Base-by-base conservation (phyloP, 1,139 yeast genomes). In the Petasospora rhodanensis region DNA sequence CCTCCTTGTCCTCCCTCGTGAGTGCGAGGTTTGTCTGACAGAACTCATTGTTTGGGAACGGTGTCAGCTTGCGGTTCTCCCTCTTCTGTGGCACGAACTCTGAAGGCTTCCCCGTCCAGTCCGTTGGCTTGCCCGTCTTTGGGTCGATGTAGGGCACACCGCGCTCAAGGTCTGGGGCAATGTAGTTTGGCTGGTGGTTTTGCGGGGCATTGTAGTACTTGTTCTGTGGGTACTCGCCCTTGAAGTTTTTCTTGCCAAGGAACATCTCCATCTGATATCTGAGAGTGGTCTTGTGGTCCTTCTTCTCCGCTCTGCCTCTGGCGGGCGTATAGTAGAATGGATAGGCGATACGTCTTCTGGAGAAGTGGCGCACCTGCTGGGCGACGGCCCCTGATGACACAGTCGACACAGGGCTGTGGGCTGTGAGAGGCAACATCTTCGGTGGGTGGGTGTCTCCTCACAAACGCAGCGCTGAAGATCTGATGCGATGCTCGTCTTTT, bases 151-250 rank as follows among this genome's bases (percentile, higher is more conserved):
- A 49, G 15, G 71, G 49, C 30, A 56, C 56, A 17, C 74, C 76
- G 32, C 59, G 56, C 47, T 66, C 77, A 18, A 55, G 39, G 44
- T 73, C 75, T 18, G 82, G 85, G 25, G 76, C 76, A 22, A 86
- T 68, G 59, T 82, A 89, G 49, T 79, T 85, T 17, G 95, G 85
- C 26, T 64, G 64, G 53, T 85, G 86, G 52, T 82, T 64, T 46
- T 73, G 79, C 12, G 89, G 80, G 11, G 93, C 80, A 46, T 71
- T 68, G 50, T 73, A 79, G 59, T 84, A 83, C 55, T 79, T 84
- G 67, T 87, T 89, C 52, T 76, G 62, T 45, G 68, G 67, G 61
- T 85, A 84, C 49, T 86, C 89, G 19, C 96, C 96, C 54, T 83
- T 78, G 56, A 76, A 72, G 58, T 86, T 86, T 55, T 68, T 74